Conservation (phyloP, 768 basidiomycete species). For the Naganishia vishniacii region DNA sequence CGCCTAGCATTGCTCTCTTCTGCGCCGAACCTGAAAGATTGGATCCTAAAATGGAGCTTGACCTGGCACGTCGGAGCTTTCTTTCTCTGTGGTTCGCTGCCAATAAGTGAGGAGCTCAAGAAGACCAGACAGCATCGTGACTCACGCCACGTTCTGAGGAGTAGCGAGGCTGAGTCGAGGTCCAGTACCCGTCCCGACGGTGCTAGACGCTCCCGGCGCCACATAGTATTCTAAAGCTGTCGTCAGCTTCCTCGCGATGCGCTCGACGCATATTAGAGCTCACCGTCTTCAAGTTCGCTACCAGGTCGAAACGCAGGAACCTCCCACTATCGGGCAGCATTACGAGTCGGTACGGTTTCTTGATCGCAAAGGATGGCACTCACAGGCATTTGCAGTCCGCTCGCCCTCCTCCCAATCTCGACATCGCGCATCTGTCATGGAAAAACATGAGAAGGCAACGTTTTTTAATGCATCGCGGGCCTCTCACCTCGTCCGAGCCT, state of each 20-base stretch:
- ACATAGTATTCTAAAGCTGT: background rate
- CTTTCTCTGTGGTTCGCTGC: background rate
- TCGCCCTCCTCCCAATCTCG: constrained; percentile 5
- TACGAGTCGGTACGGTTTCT: too few species aligned
- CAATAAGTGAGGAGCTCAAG: background rate
- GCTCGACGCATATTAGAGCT: background rate
- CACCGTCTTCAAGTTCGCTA: constrained; percentile 6
- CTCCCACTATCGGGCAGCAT: background rate
- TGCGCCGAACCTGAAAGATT: constrained; percentile 10
- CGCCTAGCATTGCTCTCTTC: constrained; percentile 3
- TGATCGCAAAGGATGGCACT: background rate
- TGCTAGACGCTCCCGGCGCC: constrained; percentile 2
- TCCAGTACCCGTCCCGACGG: constrained; percentile 2
- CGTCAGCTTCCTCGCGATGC: background rate
- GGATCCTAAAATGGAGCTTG: constrained; percentile 12
- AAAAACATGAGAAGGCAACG: too few species aligned
- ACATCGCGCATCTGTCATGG: constrained; percentile 5
- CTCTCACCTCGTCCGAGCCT: constrained; percentile 13
- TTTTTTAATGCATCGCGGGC: too few species aligned
- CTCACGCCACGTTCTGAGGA: constrained; percentile 8
- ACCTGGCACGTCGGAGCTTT: constrained; percentile 4
- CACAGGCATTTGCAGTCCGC: constrained; percentile 15
- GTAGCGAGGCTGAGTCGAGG: constrained; percentile 20
- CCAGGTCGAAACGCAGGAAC: background rate
- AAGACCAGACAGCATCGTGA: background rate